Base-by-base conservation (phyloP, 2,329 filamentous ascomycete species). In the Aspergillus eucalypticola region DNA sequence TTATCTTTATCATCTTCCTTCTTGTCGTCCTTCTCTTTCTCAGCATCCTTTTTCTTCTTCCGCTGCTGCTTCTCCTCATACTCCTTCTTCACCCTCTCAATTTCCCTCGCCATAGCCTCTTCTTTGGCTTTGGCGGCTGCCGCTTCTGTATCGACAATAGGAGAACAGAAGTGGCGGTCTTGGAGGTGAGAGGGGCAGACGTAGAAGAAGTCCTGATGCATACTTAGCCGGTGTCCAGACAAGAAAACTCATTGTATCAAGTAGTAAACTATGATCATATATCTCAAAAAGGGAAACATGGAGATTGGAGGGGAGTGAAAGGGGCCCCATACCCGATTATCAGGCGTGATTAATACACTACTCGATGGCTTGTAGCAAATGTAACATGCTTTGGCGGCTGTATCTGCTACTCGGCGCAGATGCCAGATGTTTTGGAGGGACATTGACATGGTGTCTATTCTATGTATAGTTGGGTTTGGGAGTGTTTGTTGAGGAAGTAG, bases 291-390 rank as follows among this genome's bases (percentile, higher is more conserved):
- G 27, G 11, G 19, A 19, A 46, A 13, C 1, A 23, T 23, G 23
- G 23, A 23, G 23, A 23, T 23, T 23, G 6, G 5, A 23, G 5
- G 23, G 5, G 19, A n/a, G 49, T 19, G 49, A 13, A 8, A 27
- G 29, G 32, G 10, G 32, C 10, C 11, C 6, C 56, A 54, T 68
- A 95, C 93, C 86, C 94, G 95, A 71, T 91, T 93, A 70, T 96
- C 92, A 0, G 90, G 86, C 8, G 92, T 96, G 67, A 96, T 91
- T 57, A 99, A 82, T 17, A 98, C 94, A 66, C 89, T 96, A 6
- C 88, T 87, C 60, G 89, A 92, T 8, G 90, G 90, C 77, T 95
- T 96, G 81, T 89, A 96, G 82, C 95, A 98, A 64, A 98, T 87
- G 76, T 92, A 90, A 77, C 95, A 99, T 53, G 91, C 83, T 77